A percentile compares a stretch with the other conserved stretches of the same genome.
Evolutionary conservation across 768 basidiomycete species (phyloP).

Genomic region (Dioszegia crocea): DNA sequence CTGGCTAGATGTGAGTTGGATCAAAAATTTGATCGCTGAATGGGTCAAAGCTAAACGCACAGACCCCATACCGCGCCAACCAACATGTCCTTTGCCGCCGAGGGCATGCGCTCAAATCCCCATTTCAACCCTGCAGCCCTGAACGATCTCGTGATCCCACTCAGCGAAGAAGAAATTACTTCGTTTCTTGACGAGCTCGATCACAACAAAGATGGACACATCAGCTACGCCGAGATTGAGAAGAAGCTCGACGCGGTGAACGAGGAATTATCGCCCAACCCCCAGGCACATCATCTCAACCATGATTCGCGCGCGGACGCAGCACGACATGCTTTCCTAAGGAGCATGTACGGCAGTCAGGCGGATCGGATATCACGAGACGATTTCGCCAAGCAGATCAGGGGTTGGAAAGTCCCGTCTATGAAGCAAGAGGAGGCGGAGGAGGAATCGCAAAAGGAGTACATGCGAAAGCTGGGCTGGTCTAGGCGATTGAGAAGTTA

Average conservation of each 20-base stretch:
- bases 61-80: neutral
- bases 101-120: conserved; percentile 7
- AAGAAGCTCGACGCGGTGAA: conserved; percentile 19
- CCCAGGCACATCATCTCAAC: conserved; percentile 15
- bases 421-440: conserved; percentile 21
- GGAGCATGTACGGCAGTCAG: conserved; percentile 12
- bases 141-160: conserved; percentile 1
- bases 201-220: conserved; percentile 21
- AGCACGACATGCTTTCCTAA: conserved; percentile 18
- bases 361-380: conserved; percentile 11
- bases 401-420: conserved; percentile 20
- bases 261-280: conserved; percentile 17
- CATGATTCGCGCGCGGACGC: conserved; percentile 14
- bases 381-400: conserved; percentile 10
- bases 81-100: neutral
- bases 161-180: conserved; percentile 25
- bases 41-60: neutral
- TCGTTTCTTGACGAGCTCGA: conserved; percentile 26
- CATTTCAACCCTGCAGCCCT: conserved; percentile 5
- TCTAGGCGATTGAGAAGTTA: conserved; percentile 16
- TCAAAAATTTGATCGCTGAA: neutral
- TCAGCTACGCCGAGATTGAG: conserved; percentile 21
- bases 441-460: conserved; percentile 18
- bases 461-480: conserved; percentile 9
- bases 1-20: neutral